These are phyloP conservation scores for Trypanosoma conorhini DNA, from an alignment of 208 protist genomes.

Conservation along the genomic window DNA sequence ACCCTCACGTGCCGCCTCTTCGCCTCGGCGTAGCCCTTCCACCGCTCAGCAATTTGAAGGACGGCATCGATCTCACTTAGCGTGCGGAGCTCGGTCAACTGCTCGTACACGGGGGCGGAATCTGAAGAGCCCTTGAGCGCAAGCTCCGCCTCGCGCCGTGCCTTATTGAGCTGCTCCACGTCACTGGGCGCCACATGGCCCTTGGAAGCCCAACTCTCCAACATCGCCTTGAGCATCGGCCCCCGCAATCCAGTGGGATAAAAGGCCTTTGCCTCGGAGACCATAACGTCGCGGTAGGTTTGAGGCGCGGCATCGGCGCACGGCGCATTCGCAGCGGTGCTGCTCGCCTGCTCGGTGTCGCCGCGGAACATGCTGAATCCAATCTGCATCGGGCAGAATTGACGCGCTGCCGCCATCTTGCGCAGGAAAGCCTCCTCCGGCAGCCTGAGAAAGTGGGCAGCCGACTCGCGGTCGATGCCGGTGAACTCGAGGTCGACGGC, in stretches of 20 bases:
- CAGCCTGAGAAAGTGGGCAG: constrained; percentile 25
- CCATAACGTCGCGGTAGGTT: constrained; percentile 12
- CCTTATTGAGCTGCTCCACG: neutral
- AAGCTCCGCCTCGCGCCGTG: neutral
- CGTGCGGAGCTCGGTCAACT: neutral
- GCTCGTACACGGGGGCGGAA: neutral
- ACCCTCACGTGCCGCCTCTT: constrained; percentile 24
- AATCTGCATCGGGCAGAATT: constrained; percentile 56
- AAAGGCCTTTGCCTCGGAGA: neutral
- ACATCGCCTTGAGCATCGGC: neutral
- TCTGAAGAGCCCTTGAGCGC: neutral
- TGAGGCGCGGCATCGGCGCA: neutral
- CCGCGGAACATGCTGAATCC: constrained; percentile 58
- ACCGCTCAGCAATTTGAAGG: constrained; percentile 7
- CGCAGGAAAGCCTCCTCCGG: constrained; percentile 38
- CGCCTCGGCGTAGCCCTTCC: neutral
- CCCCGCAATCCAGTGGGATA: neutral
- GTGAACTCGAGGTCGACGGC: constrained; percentile 69
- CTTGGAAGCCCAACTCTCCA: neutral
- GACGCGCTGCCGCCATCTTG: constrained; percentile 36
- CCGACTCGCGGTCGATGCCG: constrained; percentile 40
- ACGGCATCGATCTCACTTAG: constrained; percentile 17
- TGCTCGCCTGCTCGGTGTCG: neutral
- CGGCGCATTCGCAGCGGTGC: neutral
- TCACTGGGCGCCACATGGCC: neutral